Base-by-base conservation (phyloP, 257 asterid species). In the Forsythia viridissima region DNA sequence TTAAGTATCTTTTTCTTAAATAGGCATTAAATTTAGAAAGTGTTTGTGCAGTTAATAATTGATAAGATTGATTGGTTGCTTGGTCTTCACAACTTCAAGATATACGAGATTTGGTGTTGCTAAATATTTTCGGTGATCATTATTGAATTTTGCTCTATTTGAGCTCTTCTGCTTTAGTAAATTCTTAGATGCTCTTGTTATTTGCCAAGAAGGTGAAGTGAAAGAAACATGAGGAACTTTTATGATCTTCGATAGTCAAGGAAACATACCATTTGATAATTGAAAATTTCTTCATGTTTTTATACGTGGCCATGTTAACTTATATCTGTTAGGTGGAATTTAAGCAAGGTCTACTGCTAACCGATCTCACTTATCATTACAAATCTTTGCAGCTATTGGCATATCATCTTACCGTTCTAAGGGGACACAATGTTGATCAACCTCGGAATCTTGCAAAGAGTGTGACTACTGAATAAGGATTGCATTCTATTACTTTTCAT, bases 391-490 rank as follows among this genome's bases (percentile, higher is more conserved):
- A 95, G 99, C 89, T 95, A 82, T 83, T 95, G 92, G 98, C 99
- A 0, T 95, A 93, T 87, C 99, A 95, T 77, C 92, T 95, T 59
- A 95, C 99, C 20, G 99, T 95, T 71, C 87, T 93, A 46, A 92
- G 99, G 21, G 99, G 99, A 76, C 87, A 87, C 90, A 91, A 95
- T 20, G 99, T 95, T 20, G 99, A 95, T 77, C 99, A 95, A 86
- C 99, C 99, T 9, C 97, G 99, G 72, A 95, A 95, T 89, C 99
- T 95, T 79, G 99, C 99, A 12, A 95, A 95, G 84, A 95, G 99
- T 73, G 99, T 95, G 80, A 95, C 99, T 51, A 95, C 99, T 11
- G 96, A 95, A 79, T 95, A 88, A 90, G 79, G 41, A 21, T 55
- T 10, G 12, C 39, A 38, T 20, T 36, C 10, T 42, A 36, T 21